phyloP scores from a whole-genome alignment of 2,329 filamentous ascomycete genomes.

The Juglanconis oblonga region DNA sequence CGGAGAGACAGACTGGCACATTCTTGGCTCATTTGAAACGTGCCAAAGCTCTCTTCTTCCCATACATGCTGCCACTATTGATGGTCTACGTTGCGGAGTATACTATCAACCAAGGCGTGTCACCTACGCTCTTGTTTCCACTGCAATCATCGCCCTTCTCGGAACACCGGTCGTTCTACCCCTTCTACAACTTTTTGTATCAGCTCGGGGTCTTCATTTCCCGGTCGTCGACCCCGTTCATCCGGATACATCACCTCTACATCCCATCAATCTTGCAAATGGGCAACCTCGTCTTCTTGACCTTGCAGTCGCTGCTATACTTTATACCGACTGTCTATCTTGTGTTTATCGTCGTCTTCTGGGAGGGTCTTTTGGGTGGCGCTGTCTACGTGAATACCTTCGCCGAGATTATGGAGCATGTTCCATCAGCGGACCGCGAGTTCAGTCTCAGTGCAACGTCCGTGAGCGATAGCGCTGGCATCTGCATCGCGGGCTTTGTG shows the following conservation, averaged over 20 bases:
- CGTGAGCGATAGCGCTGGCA: conserved; percentile 87
- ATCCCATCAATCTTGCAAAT: conserved; percentile 79
- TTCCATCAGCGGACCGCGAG: conserved; percentile 75
- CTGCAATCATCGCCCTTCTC: conserved; percentile 72
- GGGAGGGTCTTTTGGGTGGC: conserved; percentile 90
- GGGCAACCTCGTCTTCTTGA: conserved; percentile 70
- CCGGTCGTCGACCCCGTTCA: conserved; percentile 82
- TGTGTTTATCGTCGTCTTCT: conserved; percentile 83
- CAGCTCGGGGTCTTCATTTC: conserved; percentile 95
- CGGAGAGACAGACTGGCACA: conserved; percentile 28
- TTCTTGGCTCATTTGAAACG: conserved; percentile 59
- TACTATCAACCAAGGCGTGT: conserved; percentile 92
- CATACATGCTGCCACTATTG: conserved; percentile 84
- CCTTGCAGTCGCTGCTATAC: conserved; percentile 71
- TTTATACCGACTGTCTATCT: conserved; percentile 85
- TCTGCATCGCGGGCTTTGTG: conserved; percentile 82
- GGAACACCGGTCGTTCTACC: conserved; percentile 85
- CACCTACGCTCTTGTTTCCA: conserved; percentile 86
- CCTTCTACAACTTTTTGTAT: conserved; percentile 91
- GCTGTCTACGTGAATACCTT: conserved; percentile 96
- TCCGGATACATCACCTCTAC: conserved; percentile 79
- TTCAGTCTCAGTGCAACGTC: conserved; percentile 88
- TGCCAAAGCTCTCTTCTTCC: conserved; percentile 67
- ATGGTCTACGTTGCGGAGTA: conserved; percentile 96
- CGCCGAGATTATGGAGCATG: conserved; percentile 84